These are phyloP conservation scores for Acanthamoeba triangularis DNA, from an alignment of 208 protist genomes.

Conservation along the genomic window DNA sequence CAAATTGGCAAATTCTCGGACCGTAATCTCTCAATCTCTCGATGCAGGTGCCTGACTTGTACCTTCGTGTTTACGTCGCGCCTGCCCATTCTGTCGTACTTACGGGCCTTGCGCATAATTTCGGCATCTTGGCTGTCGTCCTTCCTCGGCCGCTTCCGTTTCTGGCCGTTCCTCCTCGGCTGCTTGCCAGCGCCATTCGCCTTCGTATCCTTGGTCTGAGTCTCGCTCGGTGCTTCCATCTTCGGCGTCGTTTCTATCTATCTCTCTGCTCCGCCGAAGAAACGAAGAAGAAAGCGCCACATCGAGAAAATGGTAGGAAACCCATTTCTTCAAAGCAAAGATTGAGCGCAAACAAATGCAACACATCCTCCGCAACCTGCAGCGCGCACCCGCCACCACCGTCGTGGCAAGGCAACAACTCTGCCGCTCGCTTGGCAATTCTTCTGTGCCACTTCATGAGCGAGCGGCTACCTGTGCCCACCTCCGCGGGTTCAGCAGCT, in stretches of 20 bases:
- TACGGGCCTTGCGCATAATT: conserved; percentile 6
- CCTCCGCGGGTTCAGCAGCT: background rate
- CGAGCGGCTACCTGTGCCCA: no score
- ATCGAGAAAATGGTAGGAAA: background rate
- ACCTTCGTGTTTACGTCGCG: background rate
- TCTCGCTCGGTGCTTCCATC: background rate
- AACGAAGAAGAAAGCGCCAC: background rate
- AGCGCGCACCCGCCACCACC: background rate
- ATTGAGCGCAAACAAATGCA: background rate
- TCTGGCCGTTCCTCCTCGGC: background rate
- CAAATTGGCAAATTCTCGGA: background rate
- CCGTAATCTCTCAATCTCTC: background rate
- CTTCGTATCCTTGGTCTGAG: background rate
- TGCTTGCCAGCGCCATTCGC: background rate
- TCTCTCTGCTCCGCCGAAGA: background rate
- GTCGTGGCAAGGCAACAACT: no score
- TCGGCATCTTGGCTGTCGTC: background rate
- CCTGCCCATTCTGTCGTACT: conserved; percentile 33
- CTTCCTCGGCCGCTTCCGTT: background rate
- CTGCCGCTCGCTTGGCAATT: background rate
- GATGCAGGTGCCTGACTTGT: background rate
- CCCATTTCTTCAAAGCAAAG: background rate
- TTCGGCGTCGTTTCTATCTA: background rate
- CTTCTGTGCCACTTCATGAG: no score
- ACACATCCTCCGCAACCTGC: background rate